phyloP scores from a whole-genome alignment of 768 basidiomycete genomes.

The Infundibulicybe gibba region DNA sequence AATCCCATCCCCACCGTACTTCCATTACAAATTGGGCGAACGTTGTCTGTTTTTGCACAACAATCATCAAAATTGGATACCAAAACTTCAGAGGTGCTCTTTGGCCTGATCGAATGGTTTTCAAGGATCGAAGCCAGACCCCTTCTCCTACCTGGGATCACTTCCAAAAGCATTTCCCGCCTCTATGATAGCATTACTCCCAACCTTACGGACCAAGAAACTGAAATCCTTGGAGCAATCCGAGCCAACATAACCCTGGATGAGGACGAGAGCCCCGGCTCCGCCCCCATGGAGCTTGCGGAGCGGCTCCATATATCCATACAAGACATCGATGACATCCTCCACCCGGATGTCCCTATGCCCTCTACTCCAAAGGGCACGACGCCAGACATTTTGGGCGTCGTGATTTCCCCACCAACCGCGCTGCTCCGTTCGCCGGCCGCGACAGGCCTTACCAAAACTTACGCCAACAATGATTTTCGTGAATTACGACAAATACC shows the following conservation, averaged over 20 bases:
- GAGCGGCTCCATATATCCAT: conserved; percentile 41
- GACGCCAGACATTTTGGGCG: conserved; percentile 47
- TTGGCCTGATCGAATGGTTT: conserved; percentile 58
- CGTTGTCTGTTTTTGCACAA: conserved; percentile 24
- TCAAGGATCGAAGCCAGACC: conserved; percentile 36
- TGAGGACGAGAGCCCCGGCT: conserved; percentile 32
- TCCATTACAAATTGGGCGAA: conserved; percentile 29
- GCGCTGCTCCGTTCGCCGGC: conserved; percentile 62
- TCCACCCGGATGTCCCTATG: conserved; percentile 26
- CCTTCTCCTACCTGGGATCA: conserved; percentile 45
- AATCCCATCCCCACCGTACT: conserved; percentile 20
- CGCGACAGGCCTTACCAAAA: conserved; percentile 77
- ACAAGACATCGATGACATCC: conserved; percentile 42
- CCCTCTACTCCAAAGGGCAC: conserved; percentile 48
- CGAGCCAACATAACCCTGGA: conserved; percentile 31
- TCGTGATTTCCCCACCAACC: conserved; percentile 61
- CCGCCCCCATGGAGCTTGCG: conserved; percentile 30
- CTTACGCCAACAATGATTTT: conserved; percentile 79
- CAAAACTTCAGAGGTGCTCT: conserved; percentile 31
- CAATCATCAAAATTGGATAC: conserved; percentile 23
- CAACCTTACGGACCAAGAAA: conserved; percentile 20
- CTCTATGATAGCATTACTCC: conserved; percentile 36
- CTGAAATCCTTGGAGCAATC: conserved; percentile 14
- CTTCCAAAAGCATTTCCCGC: conserved; percentile 38
- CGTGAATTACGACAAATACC: conserved; percentile 67